Base-by-base conservation (phyloP, 225 moss, liverwort and hornwort genomes). In the Thuidium tamariscinum region DNA sequence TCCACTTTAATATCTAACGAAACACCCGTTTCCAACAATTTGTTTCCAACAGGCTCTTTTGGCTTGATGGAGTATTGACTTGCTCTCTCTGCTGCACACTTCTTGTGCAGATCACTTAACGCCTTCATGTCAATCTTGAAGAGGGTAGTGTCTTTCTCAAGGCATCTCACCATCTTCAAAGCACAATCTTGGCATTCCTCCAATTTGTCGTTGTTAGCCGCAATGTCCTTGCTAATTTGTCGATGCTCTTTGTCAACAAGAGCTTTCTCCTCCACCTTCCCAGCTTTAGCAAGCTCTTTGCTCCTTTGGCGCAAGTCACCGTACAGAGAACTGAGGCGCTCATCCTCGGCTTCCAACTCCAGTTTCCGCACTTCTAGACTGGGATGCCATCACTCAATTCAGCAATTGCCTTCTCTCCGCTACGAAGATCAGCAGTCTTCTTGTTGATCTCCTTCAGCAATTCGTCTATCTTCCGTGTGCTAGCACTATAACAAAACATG, bases 401-500 rank as follows among this genome's bases (percentile, higher is more conserved):
- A 11, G 1, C 5, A 12, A 78, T 3, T 1, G 4, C 25, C 27
- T 59, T 20, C 6, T 12, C 20, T 4, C 4, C 5, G 6, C 6
- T 3, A 4, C 3, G 4, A 1, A 68, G 3, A 1, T 6, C 1
- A 23, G 0, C 0, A 9, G 3, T 4, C 23, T 7, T 25, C 12
- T 7, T 67, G 0, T 11, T 21, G 1, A 67, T 2, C 25, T 14
- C 41, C 71, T 71, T 27, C 44, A 71, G 2, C 2, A 71, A 69
- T 1, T 69, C 14, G 0, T 44, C 71, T 1, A 42, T 0, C 41
- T 16, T 42, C 2, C 2, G 2, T 0, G 0, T 1, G 5, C 14
- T 0, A 13, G n/a, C n/a, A n/a, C n/a, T n/a, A n/a, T n/a, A n/a
- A n/a, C n/a, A n/a, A n/a, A n/a, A n/a, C n/a, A n/a, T n/a, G n/a